Conservation (phyloP, 106 monocot species). For the Dioscorea dumetorum region DNA sequence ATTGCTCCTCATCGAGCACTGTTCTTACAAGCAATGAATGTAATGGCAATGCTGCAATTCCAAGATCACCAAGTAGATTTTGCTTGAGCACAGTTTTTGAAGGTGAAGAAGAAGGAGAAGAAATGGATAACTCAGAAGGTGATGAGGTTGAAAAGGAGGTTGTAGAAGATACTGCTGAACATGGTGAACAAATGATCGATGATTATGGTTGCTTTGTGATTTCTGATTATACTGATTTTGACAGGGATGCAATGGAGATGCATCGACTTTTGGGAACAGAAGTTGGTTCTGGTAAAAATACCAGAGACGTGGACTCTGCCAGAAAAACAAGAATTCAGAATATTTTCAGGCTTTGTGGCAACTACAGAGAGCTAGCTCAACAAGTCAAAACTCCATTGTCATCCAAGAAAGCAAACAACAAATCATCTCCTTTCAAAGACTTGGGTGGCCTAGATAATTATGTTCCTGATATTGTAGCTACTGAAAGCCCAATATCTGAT, state of each 20-base stretch:
- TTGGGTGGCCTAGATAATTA: not conserved
- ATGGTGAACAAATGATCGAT: constrained; percentile 1
- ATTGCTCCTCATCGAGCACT: not conserved
- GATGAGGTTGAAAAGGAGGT: constrained; percentile 66
- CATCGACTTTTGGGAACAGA: not conserved
- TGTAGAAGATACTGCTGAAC: constrained; percentile 29
- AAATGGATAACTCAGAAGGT: constrained; percentile 28
- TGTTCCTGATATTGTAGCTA: constrained; percentile 51
- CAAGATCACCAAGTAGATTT: constrained; percentile 27
- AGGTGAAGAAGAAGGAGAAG: constrained; percentile 55
- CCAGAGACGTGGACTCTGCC: constrained; percentile 19
- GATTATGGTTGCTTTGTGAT: not conserved
- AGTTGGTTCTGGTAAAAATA: not conserved
- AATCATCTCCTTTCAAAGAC: constrained; percentile 10
- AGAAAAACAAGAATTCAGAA: constrained; percentile 85
- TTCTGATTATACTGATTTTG: not conserved
- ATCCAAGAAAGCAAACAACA: constrained; percentile 13
- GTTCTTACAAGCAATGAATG: constrained; percentile 10
- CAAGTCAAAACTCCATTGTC: constrained; percentile 33
- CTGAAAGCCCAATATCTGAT: constrained; percentile 60
- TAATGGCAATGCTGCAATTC: constrained; percentile 1
- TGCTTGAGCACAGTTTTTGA: constrained; percentile 81
- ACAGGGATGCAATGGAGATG: constrained; percentile 5
- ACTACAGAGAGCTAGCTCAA: constrained; percentile 69
- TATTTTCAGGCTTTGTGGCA: constrained; percentile 93